These are phyloP conservation scores for Geotrichum australiense DNA, from an alignment of 1,139 yeast genomes.

Conservation along the genomic window DNA sequence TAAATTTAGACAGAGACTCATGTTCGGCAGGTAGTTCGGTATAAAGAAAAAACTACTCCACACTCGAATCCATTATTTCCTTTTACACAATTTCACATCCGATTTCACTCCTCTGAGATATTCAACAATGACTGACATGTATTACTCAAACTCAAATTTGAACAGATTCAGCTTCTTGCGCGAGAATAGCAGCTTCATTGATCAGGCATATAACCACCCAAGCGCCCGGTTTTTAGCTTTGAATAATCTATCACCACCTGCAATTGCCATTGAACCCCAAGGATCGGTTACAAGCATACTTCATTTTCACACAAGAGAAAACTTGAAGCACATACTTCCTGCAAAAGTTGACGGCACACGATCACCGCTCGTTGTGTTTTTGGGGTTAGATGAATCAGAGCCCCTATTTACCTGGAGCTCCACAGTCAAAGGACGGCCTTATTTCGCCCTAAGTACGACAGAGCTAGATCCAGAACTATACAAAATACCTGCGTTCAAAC, in stretches of 20 bases:
- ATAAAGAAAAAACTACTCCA: too few species aligned
- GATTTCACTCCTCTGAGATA: too few species aligned
- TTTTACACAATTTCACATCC: too few species aligned
- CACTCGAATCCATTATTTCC: too few species aligned
- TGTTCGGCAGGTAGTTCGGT: too few species aligned
- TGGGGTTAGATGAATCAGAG: constrained; percentile 60
- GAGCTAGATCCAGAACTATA: constrained; percentile 32
- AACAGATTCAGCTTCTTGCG: constrained; percentile 78
- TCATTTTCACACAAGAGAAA: constrained; percentile 31
- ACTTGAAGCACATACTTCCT: constrained; percentile 29
- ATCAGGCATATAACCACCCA: constrained; percentile 44
- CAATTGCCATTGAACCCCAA: constrained; percentile 19
- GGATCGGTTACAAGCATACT: constrained; percentile 21
- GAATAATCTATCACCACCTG: constrained; percentile 30
- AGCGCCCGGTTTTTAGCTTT: constrained; percentile 54
- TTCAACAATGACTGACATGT: constrained; percentile 20
- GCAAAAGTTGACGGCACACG: constrained; percentile 35
- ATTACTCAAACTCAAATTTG: constrained; percentile 52
- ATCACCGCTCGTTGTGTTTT: constrained; percentile 46
- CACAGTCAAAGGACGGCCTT: constrained; percentile 53
- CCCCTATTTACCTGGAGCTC: constrained; percentile 30
- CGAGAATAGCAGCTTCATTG: constrained; percentile 54
- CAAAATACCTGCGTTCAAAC: constrained; percentile 24
- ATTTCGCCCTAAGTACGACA: constrained; percentile 52
- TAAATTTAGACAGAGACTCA: too few species aligned